Evolutionary conservation across 2,329 filamentous ascomycete genomes (phyloP), one percentile per base, ranked within the genome.

Genomic region (Hypoxylon sp.): DNA sequence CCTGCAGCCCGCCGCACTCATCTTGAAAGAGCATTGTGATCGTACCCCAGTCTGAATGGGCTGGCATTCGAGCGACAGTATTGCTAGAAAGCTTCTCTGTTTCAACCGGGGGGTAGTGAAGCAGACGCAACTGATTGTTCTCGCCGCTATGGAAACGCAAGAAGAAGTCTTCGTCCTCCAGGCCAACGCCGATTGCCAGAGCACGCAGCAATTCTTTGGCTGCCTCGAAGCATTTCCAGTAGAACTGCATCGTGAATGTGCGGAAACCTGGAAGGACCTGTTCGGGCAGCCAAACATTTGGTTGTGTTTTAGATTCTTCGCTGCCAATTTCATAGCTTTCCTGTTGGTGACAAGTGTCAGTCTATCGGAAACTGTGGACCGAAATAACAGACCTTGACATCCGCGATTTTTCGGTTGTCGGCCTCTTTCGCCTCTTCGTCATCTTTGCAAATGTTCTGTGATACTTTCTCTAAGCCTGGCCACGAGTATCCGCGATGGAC

Each of bases 41-140:
- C 68, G 80, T 72, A 58, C 80, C 71, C 73, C 73, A 75, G 48
- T 75, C 73, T 2, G 73, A 72, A 62, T 75, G 72, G 4, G 73
- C 71, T 1, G 71, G 72, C 73, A 75, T 84, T 10, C 84, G 76
- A 8, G 81, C 79, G 37, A 81, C 77, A 15, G 75, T 69, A 11
- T 79, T 77, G 43, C 76, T 79, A 28, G 79, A 76, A 19, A 86
- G 71, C 34, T 77, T 78, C 30, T 76, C 75, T 4, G 79, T 79
- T 24, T 80, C 76, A 4, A 85, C 76, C 2, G 81, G 76, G 0
- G 84, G 83, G 62, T 87, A 90, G 71, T 89, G 87, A 15, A 89
- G 76, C 24, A 90, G 73, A 1, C 88, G 81, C 8, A 89, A 77
- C 63, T 89, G 87, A 64, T 87, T 87, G 67, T 87, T 83, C 59